Evolutionary conservation across 208 protist species (phyloP).

Genomic region (Willaertia magna): DNA sequence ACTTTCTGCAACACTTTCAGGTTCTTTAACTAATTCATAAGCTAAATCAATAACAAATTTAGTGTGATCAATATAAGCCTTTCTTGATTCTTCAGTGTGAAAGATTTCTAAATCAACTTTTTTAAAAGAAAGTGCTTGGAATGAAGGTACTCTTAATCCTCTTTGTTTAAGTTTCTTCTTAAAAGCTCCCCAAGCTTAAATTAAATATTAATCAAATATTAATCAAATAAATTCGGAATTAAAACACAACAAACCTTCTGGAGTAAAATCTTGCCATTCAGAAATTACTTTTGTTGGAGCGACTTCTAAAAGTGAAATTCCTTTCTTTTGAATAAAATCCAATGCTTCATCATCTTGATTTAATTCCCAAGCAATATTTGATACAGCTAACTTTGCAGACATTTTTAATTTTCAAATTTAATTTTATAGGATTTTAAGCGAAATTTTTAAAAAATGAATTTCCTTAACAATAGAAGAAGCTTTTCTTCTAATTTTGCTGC

Average conservation of each 20-base stretch:
- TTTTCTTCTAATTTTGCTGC: no score
- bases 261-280: neutral
- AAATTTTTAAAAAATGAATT: no score
- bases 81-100: neutral
- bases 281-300: neutral
- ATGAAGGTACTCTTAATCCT: neutral
- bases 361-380: neutral
- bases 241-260: neutral
- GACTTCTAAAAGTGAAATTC: neutral
- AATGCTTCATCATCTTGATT: neutral
- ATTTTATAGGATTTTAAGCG: no score
- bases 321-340: neutral
- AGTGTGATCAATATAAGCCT: neutral
- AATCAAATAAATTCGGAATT: no score
- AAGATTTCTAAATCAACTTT: neutral
- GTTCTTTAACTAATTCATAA: neutral
- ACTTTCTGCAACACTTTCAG: neutral
- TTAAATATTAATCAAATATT: neutral
- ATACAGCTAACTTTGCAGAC: neutral
- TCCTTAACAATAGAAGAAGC: no score
- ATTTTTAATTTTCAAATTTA: no score
- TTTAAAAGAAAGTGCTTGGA: neutral
- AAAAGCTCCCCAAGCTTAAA: neutral
- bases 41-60: neutral
- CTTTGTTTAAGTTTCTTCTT: neutral